Evolutionary conservation across 768 basidiomycete genomes (phyloP).

Genomic region (Suillus fuscotomentosus): DNA sequence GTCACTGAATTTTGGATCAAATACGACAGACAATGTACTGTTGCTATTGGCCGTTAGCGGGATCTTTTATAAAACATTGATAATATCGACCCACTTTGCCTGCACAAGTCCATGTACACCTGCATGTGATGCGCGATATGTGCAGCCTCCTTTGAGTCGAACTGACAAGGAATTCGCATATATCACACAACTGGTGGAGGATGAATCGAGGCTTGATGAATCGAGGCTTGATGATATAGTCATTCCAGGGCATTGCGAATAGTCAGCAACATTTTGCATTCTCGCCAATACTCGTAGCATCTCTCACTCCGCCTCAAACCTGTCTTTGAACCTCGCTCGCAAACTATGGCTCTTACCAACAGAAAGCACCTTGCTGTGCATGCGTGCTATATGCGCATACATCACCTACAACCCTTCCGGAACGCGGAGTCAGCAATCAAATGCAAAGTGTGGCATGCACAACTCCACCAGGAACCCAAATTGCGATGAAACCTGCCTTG

Average conservation of each 20-base stretch:
- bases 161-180: neutral
- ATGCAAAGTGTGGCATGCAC: neutral
- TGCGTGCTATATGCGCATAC: conserved; percentile 59
- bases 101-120: neutral
- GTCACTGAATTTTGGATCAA: neutral
- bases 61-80: neutral
- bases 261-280: neutral
- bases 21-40: neutral
- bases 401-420: conserved; percentile 48
- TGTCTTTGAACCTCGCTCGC: conserved; percentile 32
- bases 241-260: neutral
- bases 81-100: neutral
- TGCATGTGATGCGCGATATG: neutral
- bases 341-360: conserved; percentile 29
- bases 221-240: neutral
- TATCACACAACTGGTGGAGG: neutral
- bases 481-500: conserved; percentile 58
- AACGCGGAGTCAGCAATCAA: neutral
- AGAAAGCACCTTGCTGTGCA: conserved; percentile 53
- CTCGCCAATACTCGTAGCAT: neutral
- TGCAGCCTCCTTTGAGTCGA: neutral
- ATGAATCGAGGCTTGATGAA: neutral
- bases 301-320: conserved; percentile 18
- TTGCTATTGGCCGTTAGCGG: neutral
- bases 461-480: conserved; percentile 87